Conservation (phyloP, 1,139 yeast genomes). For the Kodamaea derodonti region DNA sequence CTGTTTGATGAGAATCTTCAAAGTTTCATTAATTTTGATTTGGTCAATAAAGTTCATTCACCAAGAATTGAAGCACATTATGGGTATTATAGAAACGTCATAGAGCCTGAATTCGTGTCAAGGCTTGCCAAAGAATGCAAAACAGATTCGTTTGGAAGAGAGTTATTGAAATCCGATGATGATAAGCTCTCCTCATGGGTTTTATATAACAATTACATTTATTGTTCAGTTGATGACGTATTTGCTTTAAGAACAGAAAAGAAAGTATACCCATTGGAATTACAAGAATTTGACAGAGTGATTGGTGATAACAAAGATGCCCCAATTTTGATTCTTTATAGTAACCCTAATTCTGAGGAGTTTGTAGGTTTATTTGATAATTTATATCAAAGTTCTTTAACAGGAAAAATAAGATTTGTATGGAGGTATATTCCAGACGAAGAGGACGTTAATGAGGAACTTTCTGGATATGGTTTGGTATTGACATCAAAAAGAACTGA, state of each 20-base stretch:
- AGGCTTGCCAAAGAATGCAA: conserved; percentile 23
- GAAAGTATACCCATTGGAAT: conserved; percentile 9
- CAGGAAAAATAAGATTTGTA: conserved; percentile 67
- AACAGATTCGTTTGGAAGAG: conserved; percentile 35
- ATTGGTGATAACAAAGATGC: conserved; percentile 46
- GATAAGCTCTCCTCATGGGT: conserved; percentile 44
- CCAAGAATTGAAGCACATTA: conserved; percentile 68
- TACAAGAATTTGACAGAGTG: conserved; percentile 54
- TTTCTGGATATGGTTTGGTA: conserved; percentile 68
- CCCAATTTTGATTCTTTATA: conserved; percentile 46
- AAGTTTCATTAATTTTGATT: conserved; percentile 43
- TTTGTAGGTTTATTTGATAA: conserved; percentile 58
- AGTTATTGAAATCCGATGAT: conserved; percentile 11
- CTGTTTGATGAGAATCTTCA: conserved; percentile 14
- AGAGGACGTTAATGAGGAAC: conserved; percentile 20
- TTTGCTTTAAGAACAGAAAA: conserved; percentile 57
- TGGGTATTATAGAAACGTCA: conserved; percentile 39
- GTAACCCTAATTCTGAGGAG: conserved; percentile 42
- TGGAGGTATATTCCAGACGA: conserved; percentile 62
- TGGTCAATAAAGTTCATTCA: conserved; percentile 50
- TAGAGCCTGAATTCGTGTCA: conserved; percentile 18
- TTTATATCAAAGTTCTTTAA: conserved; percentile 55
- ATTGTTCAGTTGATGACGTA: conserved; percentile 65
- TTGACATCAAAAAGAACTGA: conserved; percentile 61
- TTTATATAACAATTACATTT: conserved; percentile 46